Conservation (phyloP, 1,139 yeast species). For the Meyerozyma carpophila region DNA sequence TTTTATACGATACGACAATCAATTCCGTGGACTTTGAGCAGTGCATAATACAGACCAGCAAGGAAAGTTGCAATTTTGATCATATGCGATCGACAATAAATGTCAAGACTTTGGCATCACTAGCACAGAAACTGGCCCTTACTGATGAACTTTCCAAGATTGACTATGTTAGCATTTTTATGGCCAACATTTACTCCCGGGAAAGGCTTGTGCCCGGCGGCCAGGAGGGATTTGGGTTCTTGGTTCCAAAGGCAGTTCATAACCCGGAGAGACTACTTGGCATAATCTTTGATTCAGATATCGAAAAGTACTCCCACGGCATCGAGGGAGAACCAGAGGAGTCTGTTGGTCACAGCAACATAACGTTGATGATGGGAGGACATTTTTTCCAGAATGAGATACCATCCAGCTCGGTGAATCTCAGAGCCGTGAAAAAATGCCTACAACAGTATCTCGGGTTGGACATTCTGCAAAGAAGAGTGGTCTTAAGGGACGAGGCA, state of each 20-base stretch:
- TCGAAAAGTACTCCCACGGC: constrained; percentile 46
- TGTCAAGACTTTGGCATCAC: constrained; percentile 25
- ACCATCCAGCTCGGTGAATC: constrained; percentile 43
- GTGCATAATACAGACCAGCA: constrained; percentile 7
- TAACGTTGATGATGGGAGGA: constrained; percentile 92
- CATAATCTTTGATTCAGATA: constrained; percentile 84
- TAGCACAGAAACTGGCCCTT: constrained; percentile 13
- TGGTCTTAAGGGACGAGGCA: constrained; percentile 25
- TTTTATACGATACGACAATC: constrained; percentile 23
- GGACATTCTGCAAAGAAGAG: constrained; percentile 27
- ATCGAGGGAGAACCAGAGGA: constrained; percentile 13
- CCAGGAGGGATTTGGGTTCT: constrained; percentile 75
- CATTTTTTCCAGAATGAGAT: constrained; percentile 39
- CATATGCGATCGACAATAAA: constrained; percentile 58
- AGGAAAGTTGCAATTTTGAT: constrained; percentile 25
- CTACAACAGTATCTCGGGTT: constrained; percentile 47
- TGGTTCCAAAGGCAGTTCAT: constrained; percentile 57
- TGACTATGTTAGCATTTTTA: constrained; percentile 48
- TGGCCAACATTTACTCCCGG: constrained; percentile 51
- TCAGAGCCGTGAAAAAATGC: constrained; percentile 41
- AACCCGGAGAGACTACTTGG: constrained; percentile 71
- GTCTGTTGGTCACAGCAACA: constrained; percentile 45
- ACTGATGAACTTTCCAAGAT: constrained; percentile 19
- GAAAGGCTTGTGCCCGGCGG: constrained; percentile 36
- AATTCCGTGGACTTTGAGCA: constrained; percentile 14